Evolutionary conservation across 225 moss, liverwort and hornwort species (phyloP).

Genomic region (Rhytidiadelphus loreus): DNA sequence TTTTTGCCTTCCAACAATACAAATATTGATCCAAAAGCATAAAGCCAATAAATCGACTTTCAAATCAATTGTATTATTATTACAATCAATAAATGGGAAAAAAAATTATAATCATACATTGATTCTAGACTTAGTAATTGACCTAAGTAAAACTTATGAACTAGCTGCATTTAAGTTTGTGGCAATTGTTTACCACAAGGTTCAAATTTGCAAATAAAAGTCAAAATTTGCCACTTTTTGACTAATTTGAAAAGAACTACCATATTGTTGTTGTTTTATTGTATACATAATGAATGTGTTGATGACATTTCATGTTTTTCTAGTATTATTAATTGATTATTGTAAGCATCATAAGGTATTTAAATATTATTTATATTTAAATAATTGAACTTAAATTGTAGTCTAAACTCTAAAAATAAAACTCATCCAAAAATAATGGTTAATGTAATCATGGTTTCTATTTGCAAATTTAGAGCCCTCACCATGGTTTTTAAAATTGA

Average conservation of each 20-base stretch:
- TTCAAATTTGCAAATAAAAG: not conserved
- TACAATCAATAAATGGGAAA: too few species aligned
- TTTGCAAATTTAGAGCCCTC: not conserved
- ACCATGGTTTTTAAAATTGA: not conserved
- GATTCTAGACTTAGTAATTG: too few species aligned
- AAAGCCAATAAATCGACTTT: not conserved
- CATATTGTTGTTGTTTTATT: not conserved
- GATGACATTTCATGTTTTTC: not conserved
- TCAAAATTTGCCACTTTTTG: not conserved
- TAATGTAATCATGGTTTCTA: too few species aligned
- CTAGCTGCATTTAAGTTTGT: too few species aligned
- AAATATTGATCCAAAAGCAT: not conserved
- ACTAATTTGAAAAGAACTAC: not conserved
- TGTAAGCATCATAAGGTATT: not conserved
- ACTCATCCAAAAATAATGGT: not conserved
- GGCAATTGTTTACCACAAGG: fast-evolving
- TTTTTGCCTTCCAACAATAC: not conserved
- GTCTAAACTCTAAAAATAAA: not conserved
- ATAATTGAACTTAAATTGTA: not conserved
- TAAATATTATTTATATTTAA: not conserved
- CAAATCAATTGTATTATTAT: not conserved
- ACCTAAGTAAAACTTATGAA: too few species aligned
- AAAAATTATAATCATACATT: too few species aligned
- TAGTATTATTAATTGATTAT: not conserved
- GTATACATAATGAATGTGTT: not conserved